Evolutionary conservation across 257 asterid genomes (phyloP), one percentile per base, ranked within the genome.

Genomic region (Salvia splendens): DNA sequence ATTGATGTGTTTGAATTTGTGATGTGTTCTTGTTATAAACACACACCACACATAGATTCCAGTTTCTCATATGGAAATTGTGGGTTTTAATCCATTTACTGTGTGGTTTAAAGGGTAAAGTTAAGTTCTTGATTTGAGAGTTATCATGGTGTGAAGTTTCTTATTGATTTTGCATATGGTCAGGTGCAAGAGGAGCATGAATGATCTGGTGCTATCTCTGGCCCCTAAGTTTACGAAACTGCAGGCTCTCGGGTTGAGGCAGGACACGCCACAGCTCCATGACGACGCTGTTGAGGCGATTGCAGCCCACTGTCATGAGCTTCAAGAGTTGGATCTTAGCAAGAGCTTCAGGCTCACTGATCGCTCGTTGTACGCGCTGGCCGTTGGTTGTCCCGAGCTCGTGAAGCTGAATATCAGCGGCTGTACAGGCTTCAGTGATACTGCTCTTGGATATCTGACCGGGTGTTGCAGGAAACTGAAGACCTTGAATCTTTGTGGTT

Each of bases 121-220:
- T 20, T 20, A 20, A 20, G 24, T 20, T 20, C 24, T 20, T 20
- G 24, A 20, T 20, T 20, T 20, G 24, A 20, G 24, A 20, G 0
- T 20, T 20, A 20, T 20, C 24, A 20, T 20, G 24, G 24, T 20
- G 24, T 20, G 24, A 20, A 20, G 24, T 20, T 61, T 49, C 14
- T 75, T 8, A 50, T 28, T 42, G 71, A 46, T 4, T 35, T 48
- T 64, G 51, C 66, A 67, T 8, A 6, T 72, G 16, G 17, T n/a
- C 77, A 94, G 99, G 99, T 94, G 99, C 87, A 87, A 88, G 87
- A 91, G 80, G 80, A 91, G 82, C 79, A 87, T 91, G 98, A 94
- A 94, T 56, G 79, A 71, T 68, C 80, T 94, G 68, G 89, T 85
- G 43, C 84, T 94, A 7, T 80, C 93, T 33, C 77, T 91, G 36